Evolutionary conservation across 1,284 basidiomycete genomes (phyloP).

Genomic region (Athelia psychrophila): DNA sequence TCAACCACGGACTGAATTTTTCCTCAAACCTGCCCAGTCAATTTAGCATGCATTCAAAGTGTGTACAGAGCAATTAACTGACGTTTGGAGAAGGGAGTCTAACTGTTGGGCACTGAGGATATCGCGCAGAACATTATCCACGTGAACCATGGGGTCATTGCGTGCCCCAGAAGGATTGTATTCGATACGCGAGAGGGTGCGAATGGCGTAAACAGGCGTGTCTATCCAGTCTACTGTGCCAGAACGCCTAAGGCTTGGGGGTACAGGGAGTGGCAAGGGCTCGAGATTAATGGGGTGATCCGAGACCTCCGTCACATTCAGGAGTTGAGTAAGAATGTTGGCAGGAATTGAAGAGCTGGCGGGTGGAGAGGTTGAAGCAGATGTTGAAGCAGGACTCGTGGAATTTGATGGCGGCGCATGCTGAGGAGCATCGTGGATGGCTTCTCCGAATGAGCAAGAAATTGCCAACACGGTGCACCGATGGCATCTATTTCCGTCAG

Average conservation of each 20-base stretch:
- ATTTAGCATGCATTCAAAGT: too few species aligned
- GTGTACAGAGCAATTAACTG: too few species aligned
- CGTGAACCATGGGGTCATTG: conserved; percentile 1
- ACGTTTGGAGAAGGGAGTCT: conserved; percentile 35
- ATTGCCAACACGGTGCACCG: conserved; percentile 25
- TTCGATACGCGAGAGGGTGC: conserved; percentile 16
- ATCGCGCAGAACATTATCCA: conserved; percentile 22
- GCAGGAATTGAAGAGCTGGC: not conserved
- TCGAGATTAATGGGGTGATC: not conserved
- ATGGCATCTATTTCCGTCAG: conserved; percentile 19
- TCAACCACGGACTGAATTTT: conserved; percentile 40
- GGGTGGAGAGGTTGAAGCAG: not conserved
- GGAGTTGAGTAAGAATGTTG: not conserved
- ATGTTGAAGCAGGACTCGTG: conserved; percentile 1
- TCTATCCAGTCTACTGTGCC: conserved; percentile 33
- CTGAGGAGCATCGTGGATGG: conserved; percentile 10
- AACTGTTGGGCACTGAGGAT: conserved; percentile 33
- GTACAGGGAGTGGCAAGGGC: conserved; percentile 6
- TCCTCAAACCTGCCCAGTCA: conserved; percentile 38
- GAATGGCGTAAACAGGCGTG: conserved; percentile 39
- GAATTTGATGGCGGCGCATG: conserved; percentile 3
- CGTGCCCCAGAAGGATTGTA: conserved; percentile 5
- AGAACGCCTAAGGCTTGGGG: conserved; percentile 24
- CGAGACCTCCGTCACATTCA: not conserved
- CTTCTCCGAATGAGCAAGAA: conserved; percentile 22